Base-by-base conservation (phyloP, 441 rosid genomes). In the Populus hybrid region DNA sequence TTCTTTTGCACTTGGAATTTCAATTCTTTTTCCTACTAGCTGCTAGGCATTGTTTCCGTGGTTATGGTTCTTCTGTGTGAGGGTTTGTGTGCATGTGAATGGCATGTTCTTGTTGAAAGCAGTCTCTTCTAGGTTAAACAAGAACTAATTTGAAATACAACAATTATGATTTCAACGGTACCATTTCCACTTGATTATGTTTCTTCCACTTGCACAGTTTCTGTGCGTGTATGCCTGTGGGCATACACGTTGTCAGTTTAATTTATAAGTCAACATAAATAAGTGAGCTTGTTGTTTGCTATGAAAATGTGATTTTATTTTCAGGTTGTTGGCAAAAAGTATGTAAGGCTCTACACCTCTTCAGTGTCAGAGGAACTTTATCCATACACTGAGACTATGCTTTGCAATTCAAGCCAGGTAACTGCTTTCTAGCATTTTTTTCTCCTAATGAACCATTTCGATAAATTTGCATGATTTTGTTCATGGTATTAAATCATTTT, bases 291-390 rank as follows among this genome's bases (percentile, higher is more conserved):
- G 7, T 78, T 70, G 6, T 12, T 53, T 28, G 16, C 23, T n/a
- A 21, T 11, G 32, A n/a, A 11, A 57, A 28, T 65, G 70, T 16
- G 11, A 76, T 69, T 77, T 57, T 70, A 36, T 76, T 24, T 77
- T 78, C 86, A 95, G 99, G 96, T 93, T 82, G 99, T 95, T 75
- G 98, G 99, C 14, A 90, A 86, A 76, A 95, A 95, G 83, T 95
- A 95, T 81, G 59, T 95, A 70, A 85, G 99, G 88, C 97, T 95
- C 73, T 95, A 95, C 82, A 78, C 90, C 71, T 85, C 93, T 77
- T 89, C 95, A 12, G 11, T 90, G 76, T 86, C 88, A 11, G 94
- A 89, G 73, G 98, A 92, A 78, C 95, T 95, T 75, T 84, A 90
- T 78, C 98, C 97, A 28, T 85, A 89, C 85, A 80, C 86, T 23